phyloP scores from a whole-genome alignment of 768 basidiomycete genomes.

The Trametopsis cervina region DNA sequence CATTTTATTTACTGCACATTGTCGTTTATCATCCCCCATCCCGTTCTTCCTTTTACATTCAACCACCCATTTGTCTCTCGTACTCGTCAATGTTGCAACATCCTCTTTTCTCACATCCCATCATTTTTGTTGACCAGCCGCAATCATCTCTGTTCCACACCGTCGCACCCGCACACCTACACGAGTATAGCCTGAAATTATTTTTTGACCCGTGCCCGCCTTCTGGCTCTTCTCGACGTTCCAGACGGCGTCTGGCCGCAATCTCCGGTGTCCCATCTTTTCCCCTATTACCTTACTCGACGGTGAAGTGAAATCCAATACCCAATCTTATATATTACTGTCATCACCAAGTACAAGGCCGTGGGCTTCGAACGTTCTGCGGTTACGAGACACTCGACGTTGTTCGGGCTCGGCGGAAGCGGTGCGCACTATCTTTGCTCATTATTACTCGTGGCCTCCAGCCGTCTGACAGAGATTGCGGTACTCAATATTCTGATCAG shows the following conservation, averaged over 20 bases:
- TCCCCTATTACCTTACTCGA: neutral
- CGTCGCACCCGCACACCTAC: slow-evolving; percentile 23
- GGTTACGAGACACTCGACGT: too few species aligned
- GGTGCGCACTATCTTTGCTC: too few species aligned
- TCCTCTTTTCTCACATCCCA: slow-evolving; percentile 31
- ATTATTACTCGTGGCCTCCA: too few species aligned
- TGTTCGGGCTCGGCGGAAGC: too few species aligned
- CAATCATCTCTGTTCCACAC: slow-evolving; percentile 31
- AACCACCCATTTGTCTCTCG: slow-evolving; percentile 7
- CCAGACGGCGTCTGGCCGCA: too few species aligned
- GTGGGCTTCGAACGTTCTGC: too few species aligned
- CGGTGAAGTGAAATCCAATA: neutral
- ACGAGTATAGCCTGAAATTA: slow-evolving; percentile 26
- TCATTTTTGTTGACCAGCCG: slow-evolving; percentile 2
- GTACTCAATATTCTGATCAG: too few species aligned
- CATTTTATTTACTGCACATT: slow-evolving; percentile 21
- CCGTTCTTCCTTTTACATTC: slow-evolving; percentile 13
- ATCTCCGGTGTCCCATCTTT: neutral
- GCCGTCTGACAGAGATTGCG: too few species aligned
- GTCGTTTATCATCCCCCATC: slow-evolving; percentile 19
- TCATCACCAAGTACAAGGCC: too few species aligned
- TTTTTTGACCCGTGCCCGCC: too few species aligned
- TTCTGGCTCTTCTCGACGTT: too few species aligned
- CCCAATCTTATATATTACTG: too few species aligned
- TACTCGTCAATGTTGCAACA: slow-evolving; percentile 39